Conservation (phyloP, 108 stramenopile genomes). For the Cyclostephanos tholiformis region DNA sequence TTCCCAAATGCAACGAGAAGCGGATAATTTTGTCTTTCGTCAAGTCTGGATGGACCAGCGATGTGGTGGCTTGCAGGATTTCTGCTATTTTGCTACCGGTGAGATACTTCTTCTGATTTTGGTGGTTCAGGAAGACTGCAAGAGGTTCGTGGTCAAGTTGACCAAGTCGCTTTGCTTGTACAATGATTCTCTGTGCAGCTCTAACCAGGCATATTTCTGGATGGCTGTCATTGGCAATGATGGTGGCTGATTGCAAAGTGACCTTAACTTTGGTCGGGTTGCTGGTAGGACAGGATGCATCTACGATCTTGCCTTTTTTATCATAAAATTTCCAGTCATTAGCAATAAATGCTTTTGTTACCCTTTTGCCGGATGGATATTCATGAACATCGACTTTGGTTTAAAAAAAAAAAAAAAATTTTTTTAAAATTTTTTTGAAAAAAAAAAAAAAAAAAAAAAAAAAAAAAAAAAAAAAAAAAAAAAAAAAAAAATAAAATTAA, state of each 20-base stretch:
- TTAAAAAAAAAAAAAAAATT: too few relatives aligned
- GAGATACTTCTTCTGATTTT: slow-evolving; percentile 5
- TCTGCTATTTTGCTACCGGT: slow-evolving; percentile 2
- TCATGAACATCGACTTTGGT: slow-evolving; percentile 3
- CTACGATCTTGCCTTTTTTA: neutral
- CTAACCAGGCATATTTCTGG: slow-evolving; percentile 4
- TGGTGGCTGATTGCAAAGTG: neutral
- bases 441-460: too few relatives aligned
- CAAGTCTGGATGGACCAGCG: neutral
- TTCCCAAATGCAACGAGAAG: slow-evolving; percentile 6
- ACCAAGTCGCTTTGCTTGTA: slow-evolving; percentile 2
- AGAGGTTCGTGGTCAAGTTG: slow-evolving; percentile 11
- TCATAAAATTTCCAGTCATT: slow-evolving; percentile 3
- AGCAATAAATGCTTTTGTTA: slow-evolving; percentile 8
- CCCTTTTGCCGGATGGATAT: slow-evolving; percentile 6
- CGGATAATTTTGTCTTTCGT: neutral
- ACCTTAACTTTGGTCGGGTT: neutral
- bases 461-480: too few relatives aligned
- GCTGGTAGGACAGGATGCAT: too few relatives aligned
- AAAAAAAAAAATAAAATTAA: too few relatives aligned
- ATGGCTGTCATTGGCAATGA: neutral
- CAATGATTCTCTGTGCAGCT: neutral
- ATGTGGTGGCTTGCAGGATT: neutral
- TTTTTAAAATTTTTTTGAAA: too few relatives aligned
- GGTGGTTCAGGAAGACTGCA: slow-evolving; percentile 5